Percentiles rank a stretch among this genome's conserved stretches.
Evolutionary conservation across 2,329 filamentous ascomycete genomes (phyloP).

Genomic region (Sarocladiaceae sp.): DNA sequence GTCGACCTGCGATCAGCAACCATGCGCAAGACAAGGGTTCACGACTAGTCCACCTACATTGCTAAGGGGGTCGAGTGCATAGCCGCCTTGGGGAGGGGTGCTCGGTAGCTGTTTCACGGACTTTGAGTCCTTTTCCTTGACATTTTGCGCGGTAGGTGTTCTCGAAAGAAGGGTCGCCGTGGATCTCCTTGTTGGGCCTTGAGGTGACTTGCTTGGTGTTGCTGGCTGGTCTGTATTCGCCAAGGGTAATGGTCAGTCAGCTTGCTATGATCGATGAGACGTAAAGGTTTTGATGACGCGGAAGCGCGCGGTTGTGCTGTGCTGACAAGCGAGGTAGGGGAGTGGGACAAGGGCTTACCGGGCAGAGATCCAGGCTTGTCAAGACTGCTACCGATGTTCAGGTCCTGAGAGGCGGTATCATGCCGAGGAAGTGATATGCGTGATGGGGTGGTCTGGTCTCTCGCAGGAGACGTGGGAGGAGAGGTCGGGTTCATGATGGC

Average conservation of each 20-base stretch:
- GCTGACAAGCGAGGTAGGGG: neutral
- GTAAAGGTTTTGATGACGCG: neutral
- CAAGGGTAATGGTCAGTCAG: constrained; percentile 4
- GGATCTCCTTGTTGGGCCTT: constrained; percentile 8
- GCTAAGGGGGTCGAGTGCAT: constrained; percentile 31
- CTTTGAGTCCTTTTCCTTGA: constrained; percentile 26
- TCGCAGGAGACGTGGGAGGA: constrained; percentile 6
- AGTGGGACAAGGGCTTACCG: constrained; percentile 8
- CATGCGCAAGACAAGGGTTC: neutral
- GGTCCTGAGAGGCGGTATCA: neutral
- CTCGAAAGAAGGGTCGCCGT: constrained; percentile 32
- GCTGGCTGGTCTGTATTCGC: constrained; percentile 8
- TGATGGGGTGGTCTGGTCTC: too few species aligned
- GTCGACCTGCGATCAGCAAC: neutral
- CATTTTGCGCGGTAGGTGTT: constrained; percentile 48
- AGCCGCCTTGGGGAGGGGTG: constrained; percentile 17
- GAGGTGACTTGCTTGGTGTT: constrained; percentile 13
- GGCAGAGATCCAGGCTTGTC: neutral
- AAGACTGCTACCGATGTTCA: neutral
- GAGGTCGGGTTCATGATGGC: neutral
- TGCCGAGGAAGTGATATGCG: constrained; percentile 2
- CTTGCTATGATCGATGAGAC: neutral
- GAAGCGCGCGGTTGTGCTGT: too few species aligned
- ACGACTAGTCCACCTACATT: constrained; percentile 21
- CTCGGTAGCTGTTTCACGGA: constrained; percentile 19